phyloP scores from a whole-genome alignment of 495 filamentous ascomycete species.

The Trichocladium antarcticum region DNA sequence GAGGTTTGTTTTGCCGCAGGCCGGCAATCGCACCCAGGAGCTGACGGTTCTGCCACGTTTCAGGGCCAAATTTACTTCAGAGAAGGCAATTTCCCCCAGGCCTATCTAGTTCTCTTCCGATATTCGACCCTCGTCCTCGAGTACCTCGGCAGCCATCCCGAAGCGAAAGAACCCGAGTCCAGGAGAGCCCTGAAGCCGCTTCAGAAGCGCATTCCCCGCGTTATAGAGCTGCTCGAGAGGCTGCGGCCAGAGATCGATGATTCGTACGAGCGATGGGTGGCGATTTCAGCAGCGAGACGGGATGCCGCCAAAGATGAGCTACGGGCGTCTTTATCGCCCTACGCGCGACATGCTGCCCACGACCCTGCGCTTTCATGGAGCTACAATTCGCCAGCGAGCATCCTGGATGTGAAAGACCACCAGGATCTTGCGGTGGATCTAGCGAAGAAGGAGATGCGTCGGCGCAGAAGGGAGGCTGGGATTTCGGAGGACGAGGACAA shows the following conservation, averaged over 20 bases:
- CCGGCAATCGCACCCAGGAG: neutral
- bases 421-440: constrained; percentile 67
- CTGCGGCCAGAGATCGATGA: constrained; percentile 36
- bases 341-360: constrained; percentile 31
- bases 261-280: constrained; percentile 28
- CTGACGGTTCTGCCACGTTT: neutral
- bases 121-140: constrained; percentile 61
- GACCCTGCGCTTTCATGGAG: constrained; percentile 39
- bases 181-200: constrained; percentile 16
- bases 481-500: constrained; percentile 45
- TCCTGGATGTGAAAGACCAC: constrained; percentile 59
- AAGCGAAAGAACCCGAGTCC: constrained; percentile 44
- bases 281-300: constrained; percentile 13
- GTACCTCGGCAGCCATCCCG: constrained; percentile 52
- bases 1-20: constrained; percentile 46
- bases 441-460: constrained; percentile 60
- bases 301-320: constrained; percentile 6
- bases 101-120: constrained; percentile 77
- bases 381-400: constrained; percentile 24
- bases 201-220: constrained; percentile 17
- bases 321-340: constrained; percentile 10
- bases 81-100: constrained; percentile 76
- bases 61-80: constrained; percentile 57
- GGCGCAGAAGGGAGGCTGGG: constrained; percentile 51
- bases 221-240: constrained; percentile 46